A percentile compares a stretch with the other conserved stretches of the same genome.
These are phyloP conservation scores for Rosa rugosa DNA, from an alignment of 306 rosid genomes.

Conservation along the genomic window DNA sequence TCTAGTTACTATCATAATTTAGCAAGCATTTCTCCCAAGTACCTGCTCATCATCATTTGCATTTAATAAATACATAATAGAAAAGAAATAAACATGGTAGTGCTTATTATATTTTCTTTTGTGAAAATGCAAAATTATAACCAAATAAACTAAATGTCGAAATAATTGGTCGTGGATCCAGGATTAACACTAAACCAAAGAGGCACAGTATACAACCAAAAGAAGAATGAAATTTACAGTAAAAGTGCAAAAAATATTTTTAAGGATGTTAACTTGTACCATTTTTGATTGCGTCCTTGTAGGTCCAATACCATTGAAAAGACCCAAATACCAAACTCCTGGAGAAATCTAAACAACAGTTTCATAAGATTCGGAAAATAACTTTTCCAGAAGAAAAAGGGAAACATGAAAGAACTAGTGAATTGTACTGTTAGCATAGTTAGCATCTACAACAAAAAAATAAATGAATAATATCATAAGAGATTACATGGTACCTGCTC, in stretches of 20 bases:
- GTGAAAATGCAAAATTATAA: too few species aligned
- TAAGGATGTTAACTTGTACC: conserved; percentile 43
- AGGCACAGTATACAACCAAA: background rate
- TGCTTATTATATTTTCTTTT: too few species aligned
- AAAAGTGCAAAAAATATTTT: background rate
- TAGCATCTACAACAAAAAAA: background rate
- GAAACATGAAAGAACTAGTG: conserved; percentile 15
- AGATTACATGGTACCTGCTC: conserved; percentile 61
- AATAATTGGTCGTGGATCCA: background rate
- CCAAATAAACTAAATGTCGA: background rate
- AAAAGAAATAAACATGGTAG: too few species aligned
- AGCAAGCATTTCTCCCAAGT: background rate
- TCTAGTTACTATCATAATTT: background rate
- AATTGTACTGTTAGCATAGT: conserved; percentile 12
- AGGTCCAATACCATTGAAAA: conserved; percentile 90
- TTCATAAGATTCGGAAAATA: conserved; percentile 5
- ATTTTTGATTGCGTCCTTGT: conserved; percentile 88
- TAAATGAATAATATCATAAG: background rate
- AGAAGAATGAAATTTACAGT: conserved; percentile 4
- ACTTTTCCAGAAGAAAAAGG: conserved; percentile 1
- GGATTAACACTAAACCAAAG: background rate
- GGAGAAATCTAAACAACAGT: conserved; percentile 75
- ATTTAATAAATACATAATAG: background rate
- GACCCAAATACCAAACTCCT: conserved; percentile 93
- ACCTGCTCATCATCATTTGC: background rate